Evolutionary conservation across 805 yeast genomes (phyloP).

Genomic region (Suhomyces pyralidae): DNA sequence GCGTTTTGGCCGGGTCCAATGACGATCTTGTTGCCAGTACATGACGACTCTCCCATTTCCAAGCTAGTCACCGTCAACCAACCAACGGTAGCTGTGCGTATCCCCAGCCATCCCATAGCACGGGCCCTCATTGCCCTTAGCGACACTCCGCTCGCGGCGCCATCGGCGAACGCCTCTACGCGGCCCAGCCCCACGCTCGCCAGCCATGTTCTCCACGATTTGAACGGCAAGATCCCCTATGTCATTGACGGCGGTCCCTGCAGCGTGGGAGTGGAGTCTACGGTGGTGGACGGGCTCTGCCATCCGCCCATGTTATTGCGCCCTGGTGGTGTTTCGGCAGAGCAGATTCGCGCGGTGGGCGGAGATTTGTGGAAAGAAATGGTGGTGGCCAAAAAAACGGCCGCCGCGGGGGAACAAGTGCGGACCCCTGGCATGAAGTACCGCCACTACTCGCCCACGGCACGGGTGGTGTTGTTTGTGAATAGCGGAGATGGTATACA

Average conservation of each 20-base stretch:
- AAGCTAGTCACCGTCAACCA: constrained; percentile 81
- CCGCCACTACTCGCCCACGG: constrained; percentile 89
- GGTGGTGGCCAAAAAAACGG: constrained; percentile 61
- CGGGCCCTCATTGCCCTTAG: constrained; percentile 82
- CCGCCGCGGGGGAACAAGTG: constrained; percentile 64
- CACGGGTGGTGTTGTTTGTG: constrained; percentile 68
- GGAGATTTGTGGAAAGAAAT: constrained; percentile 68
- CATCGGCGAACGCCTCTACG: constrained; percentile 96
- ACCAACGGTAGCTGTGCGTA: constrained; percentile 85
- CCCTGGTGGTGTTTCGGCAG: constrained; percentile 91
- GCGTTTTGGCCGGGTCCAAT: constrained; percentile 96
- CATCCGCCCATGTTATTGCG: constrained; percentile 83
- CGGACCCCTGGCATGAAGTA: constrained; percentile 98
- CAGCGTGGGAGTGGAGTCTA: constrained; percentile 86
- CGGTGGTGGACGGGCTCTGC: constrained; percentile 88
- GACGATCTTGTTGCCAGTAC: constrained; percentile 74
- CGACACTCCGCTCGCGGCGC: constrained; percentile 93
- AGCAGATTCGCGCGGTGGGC: constrained; percentile 63
- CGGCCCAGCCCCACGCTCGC: constrained; percentile 93
- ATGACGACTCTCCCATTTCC: constrained; percentile 51
- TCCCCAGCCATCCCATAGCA: constrained; percentile 86
- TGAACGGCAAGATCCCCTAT: constrained; percentile 74
- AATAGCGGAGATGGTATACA: constrained; percentile 44
- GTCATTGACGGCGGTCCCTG: constrained; percentile 91
- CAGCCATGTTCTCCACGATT: constrained; percentile 76